These are phyloP conservation scores for Suhomyces sp. DNA, from an alignment of 805 yeast species.

Conservation along the genomic window DNA sequence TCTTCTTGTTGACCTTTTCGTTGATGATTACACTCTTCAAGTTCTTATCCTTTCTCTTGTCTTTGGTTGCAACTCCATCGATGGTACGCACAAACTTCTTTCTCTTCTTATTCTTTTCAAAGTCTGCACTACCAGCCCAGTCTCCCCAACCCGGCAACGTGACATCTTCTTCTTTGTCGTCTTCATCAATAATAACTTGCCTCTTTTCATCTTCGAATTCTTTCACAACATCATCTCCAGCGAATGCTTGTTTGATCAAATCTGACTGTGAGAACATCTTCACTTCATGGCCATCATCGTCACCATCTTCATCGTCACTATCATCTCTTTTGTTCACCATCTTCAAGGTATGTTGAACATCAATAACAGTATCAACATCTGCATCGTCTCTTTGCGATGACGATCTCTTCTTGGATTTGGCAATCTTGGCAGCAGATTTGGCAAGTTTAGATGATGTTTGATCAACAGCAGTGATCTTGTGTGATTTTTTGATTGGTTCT, in stretches of 20 bases:
- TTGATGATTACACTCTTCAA: conserved; percentile 83
- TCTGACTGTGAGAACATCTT: conserved; percentile 75
- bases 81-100: conserved; percentile 67
- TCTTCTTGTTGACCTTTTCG: conserved; percentile 82
- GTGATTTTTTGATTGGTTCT: conserved; percentile 27
- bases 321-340: conserved; percentile 46
- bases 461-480: conserved; percentile 31
- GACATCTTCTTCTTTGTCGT: conserved; percentile 79
- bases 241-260: conserved; percentile 87
- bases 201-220: conserved; percentile 80
- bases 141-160: conserved; percentile 98
- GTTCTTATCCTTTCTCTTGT: conserved; percentile 75
- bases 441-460: conserved; percentile 37
- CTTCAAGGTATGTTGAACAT: conserved; percentile 53
- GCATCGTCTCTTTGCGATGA: conserved; percentile 31
- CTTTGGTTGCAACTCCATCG: conserved; percentile 70
- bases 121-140: conserved; percentile 73
- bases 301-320: conserved; percentile 39
- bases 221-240: conserved; percentile 90
- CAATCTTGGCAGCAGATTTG: conserved; percentile 42
- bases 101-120: conserved; percentile 41
- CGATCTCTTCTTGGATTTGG: conserved; percentile 36
- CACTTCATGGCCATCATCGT: conserved; percentile 32
- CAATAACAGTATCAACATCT: conserved; percentile 46
- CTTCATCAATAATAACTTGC: conserved; percentile 69